Evolutionary conservation across 2,329 filamentous ascomycete genomes (phyloP).

Genomic region (Emericellopsis atlantica): DNA sequence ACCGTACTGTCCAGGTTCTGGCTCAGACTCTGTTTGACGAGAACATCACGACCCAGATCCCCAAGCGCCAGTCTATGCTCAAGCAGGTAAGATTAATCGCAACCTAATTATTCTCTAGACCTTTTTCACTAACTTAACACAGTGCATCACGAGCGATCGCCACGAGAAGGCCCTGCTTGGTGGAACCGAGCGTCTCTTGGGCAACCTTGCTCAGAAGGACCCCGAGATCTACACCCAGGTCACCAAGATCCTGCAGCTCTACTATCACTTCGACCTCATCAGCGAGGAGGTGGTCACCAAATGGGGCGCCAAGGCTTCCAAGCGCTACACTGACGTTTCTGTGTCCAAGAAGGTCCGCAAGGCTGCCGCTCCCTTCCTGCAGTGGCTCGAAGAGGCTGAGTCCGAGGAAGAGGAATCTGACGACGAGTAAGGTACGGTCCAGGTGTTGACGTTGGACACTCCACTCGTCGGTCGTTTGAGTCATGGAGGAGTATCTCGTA

Average conservation of each 20-base stretch:
- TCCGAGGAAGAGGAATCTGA: constrained; percentile 51
- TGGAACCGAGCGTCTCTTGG: constrained; percentile 85
- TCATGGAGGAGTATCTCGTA: no score
- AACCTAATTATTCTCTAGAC: background rate
- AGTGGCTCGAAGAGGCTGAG: constrained; percentile 83
- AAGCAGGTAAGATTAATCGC: constrained; percentile 53
- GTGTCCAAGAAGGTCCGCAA: constrained; percentile 94
- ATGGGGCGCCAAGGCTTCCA: constrained; percentile 92
- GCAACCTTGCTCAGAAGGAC: constrained; percentile 56
- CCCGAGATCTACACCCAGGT: constrained; percentile 65
- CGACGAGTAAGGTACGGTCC: constrained; percentile 28
- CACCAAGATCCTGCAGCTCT: constrained; percentile 75
- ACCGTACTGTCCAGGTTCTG: constrained; percentile 83
- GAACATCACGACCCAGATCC: constrained; percentile 78
- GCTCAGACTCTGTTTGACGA: constrained; percentile 91
- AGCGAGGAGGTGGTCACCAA: constrained; percentile 78
- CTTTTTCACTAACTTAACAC: constrained; percentile 13
- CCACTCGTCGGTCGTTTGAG: no score
- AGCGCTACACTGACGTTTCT: constrained; percentile 88
- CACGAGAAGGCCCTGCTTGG: constrained; percentile 94
- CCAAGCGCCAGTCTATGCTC: constrained; percentile 70
- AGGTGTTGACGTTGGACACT: no score
- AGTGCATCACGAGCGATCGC: constrained; percentile 79
- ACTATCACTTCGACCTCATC: constrained; percentile 85
- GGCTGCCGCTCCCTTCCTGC: constrained; percentile 85